Percentiles rank a stretch among this genome's conserved stretches.
Conservation (phyloP, 371 early-diverging fungal species). For the Batkoa obscura region DNA sequence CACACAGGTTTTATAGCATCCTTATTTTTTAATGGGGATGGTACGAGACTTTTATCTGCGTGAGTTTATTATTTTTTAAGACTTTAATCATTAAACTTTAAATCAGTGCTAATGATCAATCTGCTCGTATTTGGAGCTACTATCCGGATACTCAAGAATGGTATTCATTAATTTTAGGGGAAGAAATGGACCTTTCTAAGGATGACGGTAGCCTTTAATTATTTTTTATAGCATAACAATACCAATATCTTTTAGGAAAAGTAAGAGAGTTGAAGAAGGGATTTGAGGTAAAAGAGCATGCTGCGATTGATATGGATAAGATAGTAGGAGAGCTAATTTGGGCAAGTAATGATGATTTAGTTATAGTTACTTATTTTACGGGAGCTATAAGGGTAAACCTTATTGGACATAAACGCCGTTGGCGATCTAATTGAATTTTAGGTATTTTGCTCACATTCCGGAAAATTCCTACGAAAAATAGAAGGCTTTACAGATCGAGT, state of each 20-base stretch:
- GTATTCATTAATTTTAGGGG: neutral
- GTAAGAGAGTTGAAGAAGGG: neutral
- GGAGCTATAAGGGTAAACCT: neutral
- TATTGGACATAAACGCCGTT: neutral
- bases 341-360: neutral
- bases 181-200: neutral
- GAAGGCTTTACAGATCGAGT: neutral
- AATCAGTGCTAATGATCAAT: neutral
- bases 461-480: neutral
- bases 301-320: neutral
- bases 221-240: neutral
- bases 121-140: neutral
- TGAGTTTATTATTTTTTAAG: neutral
- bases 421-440: neutral
- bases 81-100: neutral
- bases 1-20: neutral
- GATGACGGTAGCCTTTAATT: neutral
- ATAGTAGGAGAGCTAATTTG: neutral
- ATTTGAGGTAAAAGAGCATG: neutral
- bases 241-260: no score
- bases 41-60: neutral
- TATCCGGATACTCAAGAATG: neutral
- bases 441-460: conserved; percentile 2
- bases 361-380: neutral
- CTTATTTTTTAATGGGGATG: neutral